Base-by-base conservation (phyloP, 192 early-diverging fungal genomes). In the Lobosporangium transversale region DNA sequence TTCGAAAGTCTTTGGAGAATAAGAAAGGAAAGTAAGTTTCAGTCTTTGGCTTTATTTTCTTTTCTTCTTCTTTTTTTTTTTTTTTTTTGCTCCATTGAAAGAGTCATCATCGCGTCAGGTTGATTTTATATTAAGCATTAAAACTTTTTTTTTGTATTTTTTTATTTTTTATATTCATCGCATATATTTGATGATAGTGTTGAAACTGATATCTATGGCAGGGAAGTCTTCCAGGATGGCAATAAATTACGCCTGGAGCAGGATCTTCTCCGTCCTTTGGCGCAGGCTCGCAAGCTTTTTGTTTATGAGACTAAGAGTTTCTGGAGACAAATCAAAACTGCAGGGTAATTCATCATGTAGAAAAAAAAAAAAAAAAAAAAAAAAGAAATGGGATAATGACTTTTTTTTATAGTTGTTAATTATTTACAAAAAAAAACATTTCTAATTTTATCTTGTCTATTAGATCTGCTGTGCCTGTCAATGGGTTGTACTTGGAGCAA, bases 281-380 rank as follows among this genome's bases (percentile, higher is more conserved):
- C 97, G 8, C 89, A 88, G 54, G 80, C 87, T 17, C 91, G 88
- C 71, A 93, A 94, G 80, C 89, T 99, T 10, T 97, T 89, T 73
- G 93, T 94, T 12, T 93, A 92, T 80, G 87, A 93, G 57, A 93
- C 89, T 52, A 88, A 88, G 40, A 90, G 93, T 59, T 95, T 97
- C 73, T 99, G 97, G 97, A 93, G 94, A 76, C 94, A 96, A 80
- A 93, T 99, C 80, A 99, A 99, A 79, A 95, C 95, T 24, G 94
- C 94, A 29, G 88, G 84, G 86, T 87, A 87, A 73, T 57, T 29
- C 2, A 35, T 37, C n/a, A n/a, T 23, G 9, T 3, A 4, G 20
- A 11, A 10, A 32, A 50, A 4, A 10, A 17, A 9, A 7, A 50
- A 8, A 14, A 9, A 50, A 8, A 5, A 24, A 17, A 9, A 27